Conservation (phyloP, 129 eudicot species). For the Apium graveolens region DNA sequence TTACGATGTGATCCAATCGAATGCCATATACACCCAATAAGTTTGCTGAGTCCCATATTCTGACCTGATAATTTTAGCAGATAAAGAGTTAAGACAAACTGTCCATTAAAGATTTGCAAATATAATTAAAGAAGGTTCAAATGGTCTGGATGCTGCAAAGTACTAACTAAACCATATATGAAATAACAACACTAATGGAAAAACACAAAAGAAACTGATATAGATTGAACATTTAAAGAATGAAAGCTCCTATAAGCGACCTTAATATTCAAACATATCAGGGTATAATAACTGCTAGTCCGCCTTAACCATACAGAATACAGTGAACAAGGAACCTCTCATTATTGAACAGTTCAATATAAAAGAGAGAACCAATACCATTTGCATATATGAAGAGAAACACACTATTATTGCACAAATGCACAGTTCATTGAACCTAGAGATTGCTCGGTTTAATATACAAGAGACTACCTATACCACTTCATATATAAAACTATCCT, state of each 20-base stretch:
- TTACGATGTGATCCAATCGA: constrained; percentile 68
- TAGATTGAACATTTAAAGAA: neutral
- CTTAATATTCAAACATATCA: neutral
- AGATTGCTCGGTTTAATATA: too few relatives aligned
- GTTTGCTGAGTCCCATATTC: constrained; percentile 37
- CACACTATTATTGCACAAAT: neutral
- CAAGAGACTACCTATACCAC: neutral
- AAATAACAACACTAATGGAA: too few relatives aligned
- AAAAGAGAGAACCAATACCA: neutral
- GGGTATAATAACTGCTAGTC: neutral
- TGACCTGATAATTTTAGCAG: constrained; percentile 29
- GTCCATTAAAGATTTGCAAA: neutral
- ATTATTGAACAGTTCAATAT: neutral
- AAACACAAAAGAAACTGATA: neutral
- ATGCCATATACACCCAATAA: constrained; percentile 56
- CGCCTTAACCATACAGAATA: neutral
- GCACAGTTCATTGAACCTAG: neutral
- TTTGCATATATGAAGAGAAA: neutral
- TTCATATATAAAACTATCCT: neutral
- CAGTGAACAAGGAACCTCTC: neutral
- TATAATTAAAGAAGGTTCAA: neutral
- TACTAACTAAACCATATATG: neutral
- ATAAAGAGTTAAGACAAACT: constrained; percentile 1
- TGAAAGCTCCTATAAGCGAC: neutral
- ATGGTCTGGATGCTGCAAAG: neutral